Conservation (phyloP, 2,329 filamentous ascomycete genomes). For the Neophaeococcomyces mojaviensis region DNA sequence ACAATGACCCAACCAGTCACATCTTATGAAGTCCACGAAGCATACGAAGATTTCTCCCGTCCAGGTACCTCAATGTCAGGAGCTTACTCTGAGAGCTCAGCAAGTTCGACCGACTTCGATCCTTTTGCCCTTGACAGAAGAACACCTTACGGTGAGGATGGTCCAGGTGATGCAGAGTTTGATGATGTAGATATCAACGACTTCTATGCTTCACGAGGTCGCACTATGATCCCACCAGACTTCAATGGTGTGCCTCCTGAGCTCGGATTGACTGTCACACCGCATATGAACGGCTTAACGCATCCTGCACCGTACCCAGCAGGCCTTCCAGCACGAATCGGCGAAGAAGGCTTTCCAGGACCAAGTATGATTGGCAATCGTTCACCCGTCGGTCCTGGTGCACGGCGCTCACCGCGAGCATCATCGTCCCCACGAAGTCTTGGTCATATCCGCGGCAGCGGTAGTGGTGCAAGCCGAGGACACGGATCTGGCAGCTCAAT, state of each 20-base stretch:
- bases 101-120: slow-evolving; percentile 20
- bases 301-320: slow-evolving; percentile 11
- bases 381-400: background rate
- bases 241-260: slow-evolving; percentile 3
- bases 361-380: slow-evolving; percentile 1
- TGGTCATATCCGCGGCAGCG: slow-evolving; percentile 7
- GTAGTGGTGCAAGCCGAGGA: slow-evolving; percentile 5
- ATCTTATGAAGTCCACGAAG: slow-evolving; percentile 4
- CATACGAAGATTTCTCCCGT: slow-evolving; percentile 16
- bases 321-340: slow-evolving; percentile 12
- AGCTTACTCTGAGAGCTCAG: slow-evolving; percentile 20
- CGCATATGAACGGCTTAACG: slow-evolving; percentile 3
- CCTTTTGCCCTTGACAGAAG: slow-evolving; percentile 20
- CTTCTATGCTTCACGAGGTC: slow-evolving; percentile 18
- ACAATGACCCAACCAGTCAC: slow-evolving; percentile 23
- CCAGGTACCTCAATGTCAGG: slow-evolving; percentile 20
- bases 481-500: slow-evolving; percentile 3
- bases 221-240: slow-evolving; percentile 15
- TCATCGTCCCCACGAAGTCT: slow-evolving; percentile 4
- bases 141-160: slow-evolving; percentile 12
- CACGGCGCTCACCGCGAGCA: slow-evolving; percentile 3
- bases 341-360: slow-evolving; percentile 14
- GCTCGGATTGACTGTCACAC: slow-evolving; percentile 6
- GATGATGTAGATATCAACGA: slow-evolving; percentile 15
- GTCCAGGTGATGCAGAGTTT: slow-evolving; percentile 18